Conservation (phyloP, 2,329 filamentous ascomycete genomes). For the Pseudopithomyces maydicus region DNA sequence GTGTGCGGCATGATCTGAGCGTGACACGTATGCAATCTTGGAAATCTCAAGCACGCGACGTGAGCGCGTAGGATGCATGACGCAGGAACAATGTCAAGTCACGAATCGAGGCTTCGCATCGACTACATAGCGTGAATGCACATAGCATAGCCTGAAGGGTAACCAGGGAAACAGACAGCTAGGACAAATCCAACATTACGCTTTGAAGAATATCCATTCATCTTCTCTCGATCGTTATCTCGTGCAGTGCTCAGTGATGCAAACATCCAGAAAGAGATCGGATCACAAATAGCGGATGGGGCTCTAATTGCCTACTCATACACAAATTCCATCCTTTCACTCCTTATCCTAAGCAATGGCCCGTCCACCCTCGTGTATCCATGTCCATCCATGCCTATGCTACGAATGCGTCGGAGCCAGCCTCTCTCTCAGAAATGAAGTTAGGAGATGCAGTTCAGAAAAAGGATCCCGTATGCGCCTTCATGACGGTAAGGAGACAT, state of each 20-base stretch:
- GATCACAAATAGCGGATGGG: constrained; percentile 14
- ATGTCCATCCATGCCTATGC: constrained; percentile 31
- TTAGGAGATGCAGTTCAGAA: constrained; percentile 26
- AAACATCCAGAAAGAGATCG: constrained; percentile 1
- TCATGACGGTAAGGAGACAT: constrained; percentile 21
- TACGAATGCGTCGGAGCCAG: constrained; percentile 41
- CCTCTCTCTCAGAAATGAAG: constrained; percentile 38
- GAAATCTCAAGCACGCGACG: neutral
- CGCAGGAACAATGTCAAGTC: neutral
- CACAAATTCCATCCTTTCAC: neutral
- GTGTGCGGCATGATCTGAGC: too few relatives aligned
- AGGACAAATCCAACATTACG: neutral
- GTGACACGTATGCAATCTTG: too few relatives aligned
- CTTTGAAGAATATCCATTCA: too few relatives aligned
- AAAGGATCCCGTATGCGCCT: constrained; percentile 25
- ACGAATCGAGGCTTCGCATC: neutral
- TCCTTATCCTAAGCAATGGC: neutral
- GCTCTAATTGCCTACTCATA: constrained; percentile 23
- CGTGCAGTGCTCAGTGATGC: constrained; percentile 7
- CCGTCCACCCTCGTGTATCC: constrained; percentile 9
- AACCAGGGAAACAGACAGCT: too few relatives aligned
- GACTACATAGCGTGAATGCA: too few relatives aligned
- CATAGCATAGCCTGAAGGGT: too few relatives aligned
- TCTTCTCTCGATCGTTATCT: neutral
- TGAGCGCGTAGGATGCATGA: neutral